These are phyloP conservation scores for Thelonectria blattea DNA, from an alignment of 2,329 filamentous ascomycete genomes.

Conservation along the genomic window DNA sequence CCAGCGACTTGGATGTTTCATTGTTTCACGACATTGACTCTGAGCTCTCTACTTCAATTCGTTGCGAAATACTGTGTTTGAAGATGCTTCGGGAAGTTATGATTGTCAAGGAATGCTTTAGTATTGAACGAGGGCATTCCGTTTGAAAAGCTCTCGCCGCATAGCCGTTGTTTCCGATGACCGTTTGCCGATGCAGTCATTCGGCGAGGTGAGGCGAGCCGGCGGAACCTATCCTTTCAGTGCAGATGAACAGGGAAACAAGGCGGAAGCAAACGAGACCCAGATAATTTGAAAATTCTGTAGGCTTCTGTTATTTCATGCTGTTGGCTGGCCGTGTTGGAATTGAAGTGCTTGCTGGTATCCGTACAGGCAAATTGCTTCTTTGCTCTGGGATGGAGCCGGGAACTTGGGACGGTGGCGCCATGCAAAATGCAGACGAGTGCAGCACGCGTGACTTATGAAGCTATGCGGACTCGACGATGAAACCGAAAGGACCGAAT, in stretches of 20 bases:
- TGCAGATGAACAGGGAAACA: background rate
- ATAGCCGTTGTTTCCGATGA: background rate
- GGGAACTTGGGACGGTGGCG: background rate
- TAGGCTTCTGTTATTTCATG: background rate
- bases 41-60: no score
- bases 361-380: background rate
- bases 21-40: no score
- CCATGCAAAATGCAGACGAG: background rate
- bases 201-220: constrained; percentile 17
- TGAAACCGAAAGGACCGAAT: background rate
- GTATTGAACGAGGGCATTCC: no score
- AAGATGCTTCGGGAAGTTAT: no score
- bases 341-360: background rate
- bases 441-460: background rate
- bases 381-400: background rate
- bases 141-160: background rate
- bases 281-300: background rate
- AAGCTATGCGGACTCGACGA: background rate
- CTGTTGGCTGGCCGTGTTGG: background rate
- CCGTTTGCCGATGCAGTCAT: constrained; percentile 29
- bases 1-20: no score
- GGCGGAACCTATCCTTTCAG: constrained; percentile 21
- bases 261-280: background rate
- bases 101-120: no score
- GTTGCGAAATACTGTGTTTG: no score